Base-by-base conservation (phyloP, 2,329 filamentous ascomycete genomes). In the Chalaropsis ovoidea region DNA sequence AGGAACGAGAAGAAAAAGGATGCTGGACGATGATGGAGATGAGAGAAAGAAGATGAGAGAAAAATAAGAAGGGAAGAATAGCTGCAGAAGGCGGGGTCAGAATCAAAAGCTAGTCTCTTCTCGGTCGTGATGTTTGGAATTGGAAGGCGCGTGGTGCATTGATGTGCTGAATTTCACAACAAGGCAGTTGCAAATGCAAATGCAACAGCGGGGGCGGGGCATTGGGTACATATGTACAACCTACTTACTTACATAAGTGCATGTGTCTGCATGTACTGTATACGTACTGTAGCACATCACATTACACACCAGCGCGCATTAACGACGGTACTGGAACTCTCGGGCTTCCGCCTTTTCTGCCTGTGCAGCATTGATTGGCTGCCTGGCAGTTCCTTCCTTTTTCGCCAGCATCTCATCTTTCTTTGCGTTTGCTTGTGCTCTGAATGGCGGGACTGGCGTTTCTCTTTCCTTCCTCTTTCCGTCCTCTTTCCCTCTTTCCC, bases 131-230 rank as follows among this genome's bases (percentile, higher is more conserved):
- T 58, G 7, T 35, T 5, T 24, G 11, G 22, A 39, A 39, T 47
- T 2, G n/a, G 27, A 39, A 58, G 54, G 54, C 31, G 54, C 27
- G 27, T n/a, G 27, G 2, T 58, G 54, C 54, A 19, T 35, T 35
- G 24, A 58, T 58, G 54, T 58, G 54, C 54, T 39, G n/a, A 58
- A 13, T 35, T 58, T n/a, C 27, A 39, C 15, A 39, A 58, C 54
- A 58, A 19, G 54, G 27, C 39, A 58, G 54, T n/a, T 39, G 54
- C 54, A n/a, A 39, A 58, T 15, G 27, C 27, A 35, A 31, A 56
- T 62, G 27, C 19, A 65, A 54, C 52, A n/a, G 58, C 64, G 60
- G 64, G 60, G 64, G 64, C 64, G 64, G 64, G 64, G 64, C 27
- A 58, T 58, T 58, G 54, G 54, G 54, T 58, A 58, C 27, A 58